Evolutionary conservation across 495 filamentous ascomycete species (phyloP).

Genomic region (Aspergillus saccharolyticus): DNA sequence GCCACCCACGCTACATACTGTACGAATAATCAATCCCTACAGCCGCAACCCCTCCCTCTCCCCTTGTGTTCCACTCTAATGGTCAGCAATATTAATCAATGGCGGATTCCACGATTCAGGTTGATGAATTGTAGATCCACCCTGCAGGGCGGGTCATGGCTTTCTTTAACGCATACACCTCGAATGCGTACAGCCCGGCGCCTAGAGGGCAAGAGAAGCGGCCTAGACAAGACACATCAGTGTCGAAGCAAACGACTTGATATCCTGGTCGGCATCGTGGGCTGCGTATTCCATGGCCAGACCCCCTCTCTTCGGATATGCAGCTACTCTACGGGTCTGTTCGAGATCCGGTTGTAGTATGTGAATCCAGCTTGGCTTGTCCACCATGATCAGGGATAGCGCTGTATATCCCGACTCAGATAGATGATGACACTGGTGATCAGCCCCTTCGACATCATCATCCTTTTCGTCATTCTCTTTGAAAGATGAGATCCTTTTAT

Average conservation of each 20-base stretch:
- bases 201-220: background rate
- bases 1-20: background rate
- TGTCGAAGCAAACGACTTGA: background rate
- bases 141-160: constrained; percentile 4
- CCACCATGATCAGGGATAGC: background rate
- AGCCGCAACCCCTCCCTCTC: constrained; percentile 4
- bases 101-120: constrained; percentile 4
- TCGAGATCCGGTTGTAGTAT: background rate
- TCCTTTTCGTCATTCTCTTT: background rate
- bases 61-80: constrained; percentile 1
- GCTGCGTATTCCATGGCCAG: background rate
- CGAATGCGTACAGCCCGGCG: background rate
- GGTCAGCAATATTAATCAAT: constrained; percentile 8
- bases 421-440: background rate
- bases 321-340: background rate
- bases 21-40: no score
- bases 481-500: background rate
- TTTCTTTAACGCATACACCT: background rate
- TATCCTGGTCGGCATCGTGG: background rate
- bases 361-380: background rate
- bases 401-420: background rate
- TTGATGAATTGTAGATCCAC: constrained; percentile 8
- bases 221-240: background rate
- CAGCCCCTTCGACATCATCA: background rate
- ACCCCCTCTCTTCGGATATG: background rate